Percentiles rank a stretch among this genome's conserved stretches.
These are phyloP conservation scores for Astrothelium macrocarpum DNA, from an alignment of 495 filamentous ascomycete genomes.

Conservation along the genomic window DNA sequence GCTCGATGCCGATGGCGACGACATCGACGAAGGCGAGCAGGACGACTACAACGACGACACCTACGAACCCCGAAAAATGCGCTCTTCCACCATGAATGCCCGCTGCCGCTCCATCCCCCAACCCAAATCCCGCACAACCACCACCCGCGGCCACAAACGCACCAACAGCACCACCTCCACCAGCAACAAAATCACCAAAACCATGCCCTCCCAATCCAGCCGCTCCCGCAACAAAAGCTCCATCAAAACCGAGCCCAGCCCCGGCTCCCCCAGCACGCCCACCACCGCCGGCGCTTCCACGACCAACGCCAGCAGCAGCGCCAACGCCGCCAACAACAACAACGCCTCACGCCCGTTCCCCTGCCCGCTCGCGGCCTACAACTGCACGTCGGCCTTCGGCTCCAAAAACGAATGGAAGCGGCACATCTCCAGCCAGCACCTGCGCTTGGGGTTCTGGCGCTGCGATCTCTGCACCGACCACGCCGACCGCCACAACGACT, in stretches of 20 bases:
- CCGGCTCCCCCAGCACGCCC: background rate
- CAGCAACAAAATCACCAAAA: constrained; percentile 10
- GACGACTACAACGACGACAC: background rate
- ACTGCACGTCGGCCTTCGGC: constrained; percentile 75
- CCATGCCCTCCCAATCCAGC: background rate
- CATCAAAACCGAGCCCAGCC: background rate
- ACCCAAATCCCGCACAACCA: background rate
- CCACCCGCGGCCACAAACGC: background rate
- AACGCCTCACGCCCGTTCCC: constrained; percentile 50
- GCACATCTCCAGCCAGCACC: constrained; percentile 73
- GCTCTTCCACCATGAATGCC: constrained; percentile 1
- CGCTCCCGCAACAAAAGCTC: background rate
- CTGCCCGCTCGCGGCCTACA: constrained; percentile 75
- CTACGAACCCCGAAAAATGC: background rate
- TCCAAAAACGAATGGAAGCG: constrained; percentile 98
- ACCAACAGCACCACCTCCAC: constrained; percentile 4
- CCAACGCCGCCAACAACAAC: background rate
- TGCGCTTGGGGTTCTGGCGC: constrained; percentile 68
- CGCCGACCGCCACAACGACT: constrained; percentile 48
- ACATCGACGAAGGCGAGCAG: constrained; percentile 8
- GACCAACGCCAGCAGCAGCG: background rate
- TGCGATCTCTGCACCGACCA: constrained; percentile 56
- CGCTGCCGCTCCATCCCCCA: background rate
- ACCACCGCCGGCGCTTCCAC: background rate
- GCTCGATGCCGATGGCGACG: constrained; percentile 12